These are phyloP conservation scores for Rehmannia glutinosa DNA, from an alignment of 257 asterid genomes.

Conservation along the genomic window DNA sequence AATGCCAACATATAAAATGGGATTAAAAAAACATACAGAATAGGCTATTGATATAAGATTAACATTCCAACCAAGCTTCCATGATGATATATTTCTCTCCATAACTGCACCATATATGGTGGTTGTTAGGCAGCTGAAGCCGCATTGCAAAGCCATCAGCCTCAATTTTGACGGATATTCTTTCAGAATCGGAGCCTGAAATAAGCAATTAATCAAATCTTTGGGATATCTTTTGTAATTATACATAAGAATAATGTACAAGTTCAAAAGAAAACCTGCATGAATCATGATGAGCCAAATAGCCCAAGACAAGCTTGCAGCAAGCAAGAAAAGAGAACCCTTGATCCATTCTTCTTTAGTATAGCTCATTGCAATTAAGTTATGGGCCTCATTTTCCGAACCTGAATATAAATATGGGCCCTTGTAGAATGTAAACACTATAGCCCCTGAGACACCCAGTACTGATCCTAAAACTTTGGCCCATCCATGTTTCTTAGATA, in stretches of 20 bases:
- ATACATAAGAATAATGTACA: too few species aligned
- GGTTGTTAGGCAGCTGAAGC: conserved; percentile 31
- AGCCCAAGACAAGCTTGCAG: conserved; percentile 41
- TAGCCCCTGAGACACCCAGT: conserved; percentile 46
- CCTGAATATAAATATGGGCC: conserved; percentile 44
- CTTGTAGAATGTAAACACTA: conserved; percentile 46
- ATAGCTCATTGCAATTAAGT: conserved; percentile 12
- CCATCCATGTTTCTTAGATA: conserved; percentile 42
- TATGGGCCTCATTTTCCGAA: conserved; percentile 8
- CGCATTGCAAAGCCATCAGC: conserved; percentile 35
- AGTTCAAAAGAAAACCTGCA: conserved; percentile 42
- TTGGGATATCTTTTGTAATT: too few species aligned
- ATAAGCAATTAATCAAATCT: not conserved
- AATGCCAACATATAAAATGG: not conserved
- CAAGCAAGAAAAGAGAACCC: conserved; percentile 45
- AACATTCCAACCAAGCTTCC: conserved; percentile 52
- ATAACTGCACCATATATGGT: conserved; percentile 31
- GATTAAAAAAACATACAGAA: conserved; percentile 28
- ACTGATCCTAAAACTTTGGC: conserved; percentile 47
- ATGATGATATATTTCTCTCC: conserved; percentile 33
- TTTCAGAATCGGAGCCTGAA: conserved; percentile 37
- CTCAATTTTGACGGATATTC: conserved; percentile 48
- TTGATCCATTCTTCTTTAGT: conserved; percentile 48
- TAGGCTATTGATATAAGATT: conserved; percentile 33
- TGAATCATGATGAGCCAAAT: conserved; percentile 51